Percentiles rank a stretch among this genome's conserved stretches.
phyloP scores from a whole-genome alignment of 2,329 filamentous ascomycete genomes.

The Helminthosporium solani region DNA sequence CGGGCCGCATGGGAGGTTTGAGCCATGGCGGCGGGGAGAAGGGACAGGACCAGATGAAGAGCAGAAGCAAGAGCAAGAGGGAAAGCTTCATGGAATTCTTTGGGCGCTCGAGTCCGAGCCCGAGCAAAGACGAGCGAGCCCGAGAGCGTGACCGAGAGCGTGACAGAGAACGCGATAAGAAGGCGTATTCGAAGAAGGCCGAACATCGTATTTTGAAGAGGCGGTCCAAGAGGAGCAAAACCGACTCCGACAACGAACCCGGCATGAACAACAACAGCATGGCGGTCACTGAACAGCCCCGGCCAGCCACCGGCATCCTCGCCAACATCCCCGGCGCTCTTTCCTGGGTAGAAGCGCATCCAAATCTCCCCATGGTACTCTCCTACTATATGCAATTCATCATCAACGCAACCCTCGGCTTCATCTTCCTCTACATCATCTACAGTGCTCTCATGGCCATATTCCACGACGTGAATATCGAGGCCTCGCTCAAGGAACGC shows the following conservation, averaged over 20 bases:
- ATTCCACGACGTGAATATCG: constrained; percentile 71
- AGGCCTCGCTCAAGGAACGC: constrained; percentile 66
- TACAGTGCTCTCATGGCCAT: constrained; percentile 70
- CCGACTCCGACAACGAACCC: constrained; percentile 28
- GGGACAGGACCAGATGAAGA: constrained; percentile 17
- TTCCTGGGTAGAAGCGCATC: constrained; percentile 63
- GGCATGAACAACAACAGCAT: constrained; percentile 1
- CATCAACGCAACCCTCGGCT: constrained; percentile 65
- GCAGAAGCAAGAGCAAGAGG: constrained; percentile 32
- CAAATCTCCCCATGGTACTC: constrained; percentile 64
- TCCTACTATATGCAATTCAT: constrained; percentile 66
- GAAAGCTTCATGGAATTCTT: constrained; percentile 35
- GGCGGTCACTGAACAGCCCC: constrained; percentile 2
- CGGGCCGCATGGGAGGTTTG: constrained; percentile 29
- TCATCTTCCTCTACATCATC: constrained; percentile 63
- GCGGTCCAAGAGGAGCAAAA: constrained; percentile 31
- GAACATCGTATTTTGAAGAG: constrained; percentile 44
- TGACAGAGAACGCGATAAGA: constrained; percentile 21
- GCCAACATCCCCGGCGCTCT: constrained; percentile 53
- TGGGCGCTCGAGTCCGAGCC: constrained; percentile 34
- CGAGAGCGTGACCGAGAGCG: constrained; percentile 12
- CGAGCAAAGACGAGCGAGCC: constrained; percentile 39
- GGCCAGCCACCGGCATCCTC: constrained; percentile 6
- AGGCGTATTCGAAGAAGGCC: constrained; percentile 39
- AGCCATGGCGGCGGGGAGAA: constrained; percentile 26